Evolutionary conservation across 2,329 filamentous ascomycete species (phyloP).

Genomic region (Claviceps citrina): DNA sequence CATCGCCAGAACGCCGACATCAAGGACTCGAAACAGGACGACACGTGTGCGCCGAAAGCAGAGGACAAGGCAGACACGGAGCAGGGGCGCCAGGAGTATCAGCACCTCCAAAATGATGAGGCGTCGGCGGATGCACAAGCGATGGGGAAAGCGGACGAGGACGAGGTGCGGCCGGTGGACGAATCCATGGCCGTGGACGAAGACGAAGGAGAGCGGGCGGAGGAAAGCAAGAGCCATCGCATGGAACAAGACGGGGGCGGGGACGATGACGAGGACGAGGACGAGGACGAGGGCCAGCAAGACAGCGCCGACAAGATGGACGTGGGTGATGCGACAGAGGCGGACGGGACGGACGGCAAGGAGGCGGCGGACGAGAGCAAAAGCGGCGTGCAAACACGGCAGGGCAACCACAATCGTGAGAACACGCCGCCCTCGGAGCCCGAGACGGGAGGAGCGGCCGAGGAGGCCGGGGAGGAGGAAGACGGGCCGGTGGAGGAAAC

Average conservation of each 20-base stretch:
- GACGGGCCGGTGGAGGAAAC: conserved; percentile 36
- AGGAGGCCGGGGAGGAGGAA: conserved; percentile 28
- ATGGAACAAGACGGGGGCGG: conserved; percentile 34
- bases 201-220: conserved; percentile 55
- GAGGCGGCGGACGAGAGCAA: conserved; percentile 35
- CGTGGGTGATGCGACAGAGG: conserved; percentile 19
- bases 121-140: conserved; percentile 77
- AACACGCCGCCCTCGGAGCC: conserved; percentile 26
- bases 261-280: conserved; percentile 21
- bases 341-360: conserved; percentile 25
- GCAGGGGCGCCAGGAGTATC: conserved; percentile 69
- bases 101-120: conserved; percentile 78
- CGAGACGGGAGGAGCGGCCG: conserved; percentile 23
- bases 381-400: conserved; percentile 43
- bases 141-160: conserved; percentile 72
- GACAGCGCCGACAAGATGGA: conserved; percentile 29
- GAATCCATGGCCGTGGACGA: conserved; percentile 77
- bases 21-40: conserved; percentile 33
- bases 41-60: conserved; percentile 16
- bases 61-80: conserved; percentile 41
- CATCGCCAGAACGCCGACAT: conserved; percentile 82
- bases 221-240: conserved; percentile 30
- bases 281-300: conserved; percentile 29
- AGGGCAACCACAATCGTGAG: conserved; percentile 42
- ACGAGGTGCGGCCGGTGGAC: conserved; percentile 73